phyloP scores from a whole-genome alignment of 2,329 filamentous ascomycete genomes.

The Canariomyces notabilis region DNA sequence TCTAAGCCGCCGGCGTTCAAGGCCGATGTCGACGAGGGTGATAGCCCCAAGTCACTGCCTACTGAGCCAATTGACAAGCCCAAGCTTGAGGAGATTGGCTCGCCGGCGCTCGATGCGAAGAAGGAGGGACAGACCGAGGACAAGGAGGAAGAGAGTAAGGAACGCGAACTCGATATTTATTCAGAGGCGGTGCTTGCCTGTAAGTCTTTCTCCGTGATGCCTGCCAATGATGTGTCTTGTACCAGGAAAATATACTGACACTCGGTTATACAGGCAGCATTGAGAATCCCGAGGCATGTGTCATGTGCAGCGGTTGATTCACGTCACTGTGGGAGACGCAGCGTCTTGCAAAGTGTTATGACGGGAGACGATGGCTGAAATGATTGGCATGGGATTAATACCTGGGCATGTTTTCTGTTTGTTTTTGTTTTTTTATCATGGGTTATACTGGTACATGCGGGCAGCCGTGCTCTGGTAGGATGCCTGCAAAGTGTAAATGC shows the following conservation, averaged over 20 bases:
- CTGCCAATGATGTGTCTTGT: constrained; percentile 1
- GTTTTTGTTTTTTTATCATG: constrained; percentile 6
- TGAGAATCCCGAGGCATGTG: constrained; percentile 88
- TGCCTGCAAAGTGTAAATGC: background rate
- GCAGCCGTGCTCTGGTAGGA: constrained; percentile 4
- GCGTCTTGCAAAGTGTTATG: constrained; percentile 12
- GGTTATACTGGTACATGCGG: constrained; percentile 10
- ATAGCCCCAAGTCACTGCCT: constrained; percentile 72
- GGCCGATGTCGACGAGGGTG: constrained; percentile 70
- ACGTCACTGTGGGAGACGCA: constrained; percentile 2
- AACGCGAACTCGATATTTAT: constrained; percentile 88
- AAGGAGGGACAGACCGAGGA: constrained; percentile 66
- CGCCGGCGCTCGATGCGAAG: constrained; percentile 47
- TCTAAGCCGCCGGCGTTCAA: constrained; percentile 65
- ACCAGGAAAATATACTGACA: background rate
- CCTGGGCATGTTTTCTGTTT: constrained; percentile 8
- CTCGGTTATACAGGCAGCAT: constrained; percentile 65
- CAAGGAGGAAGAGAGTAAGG: constrained; percentile 62
- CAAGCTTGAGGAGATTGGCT: constrained; percentile 61
- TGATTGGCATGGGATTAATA: constrained; percentile 6
- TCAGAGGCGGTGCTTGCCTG: constrained; percentile 87
- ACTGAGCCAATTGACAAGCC: constrained; percentile 62
- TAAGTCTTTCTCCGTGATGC: constrained; percentile 43
- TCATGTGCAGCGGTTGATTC: constrained; percentile 91
- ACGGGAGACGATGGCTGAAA: constrained; percentile 3